These are phyloP conservation scores for Endoconidiophora laricicola DNA, from an alignment of 2,329 filamentous ascomycete genomes.

Conservation along the genomic window DNA sequence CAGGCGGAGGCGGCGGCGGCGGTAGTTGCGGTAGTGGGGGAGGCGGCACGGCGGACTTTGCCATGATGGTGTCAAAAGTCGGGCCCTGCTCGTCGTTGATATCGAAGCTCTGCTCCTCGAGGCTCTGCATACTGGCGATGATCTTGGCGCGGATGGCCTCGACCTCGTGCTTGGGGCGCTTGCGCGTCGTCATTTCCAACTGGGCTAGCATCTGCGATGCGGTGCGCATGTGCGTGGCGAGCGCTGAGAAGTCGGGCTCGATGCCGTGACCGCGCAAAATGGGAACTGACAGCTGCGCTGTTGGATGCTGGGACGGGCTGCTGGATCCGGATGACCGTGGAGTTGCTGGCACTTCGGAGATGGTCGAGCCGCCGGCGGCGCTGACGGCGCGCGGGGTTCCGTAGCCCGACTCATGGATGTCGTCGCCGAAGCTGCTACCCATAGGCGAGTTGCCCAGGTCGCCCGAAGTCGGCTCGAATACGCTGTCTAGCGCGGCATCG, in stretches of 20 bases:
- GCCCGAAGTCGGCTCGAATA: slow-evolving; percentile 67
- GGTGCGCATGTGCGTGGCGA: slow-evolving; percentile 76
- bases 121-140: slow-evolving; percentile 75
- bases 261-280: slow-evolving; percentile 32
- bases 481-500: slow-evolving; percentile 46
- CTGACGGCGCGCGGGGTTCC: slow-evolving; percentile 18
- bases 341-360: slow-evolving; percentile 39
- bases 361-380: slow-evolving; percentile 40
- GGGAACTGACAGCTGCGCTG: slow-evolving; percentile 24
- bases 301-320: slow-evolving; percentile 44
- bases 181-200: slow-evolving; percentile 63
- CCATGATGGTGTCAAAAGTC: slow-evolving; percentile 71
- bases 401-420: slow-evolving; percentile 17
- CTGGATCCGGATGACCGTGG: slow-evolving; percentile 56
- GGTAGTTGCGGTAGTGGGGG: slow-evolving; percentile 16
- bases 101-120: slow-evolving; percentile 75
- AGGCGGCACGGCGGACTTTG: slow-evolving; percentile 43
- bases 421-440: slow-evolving; percentile 40
- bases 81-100: slow-evolving; percentile 54
- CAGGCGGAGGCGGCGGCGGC: slow-evolving; percentile 4
- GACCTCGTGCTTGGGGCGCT: slow-evolving; percentile 63
- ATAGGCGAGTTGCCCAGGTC: slow-evolving; percentile 61
- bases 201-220: slow-evolving; percentile 78
- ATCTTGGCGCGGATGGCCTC: slow-evolving; percentile 74
- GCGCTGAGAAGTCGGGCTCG: slow-evolving; percentile 64